phyloP scores from a whole-genome alignment of 73 alveolate genomes.

The Loxodes magnus region DNA sequence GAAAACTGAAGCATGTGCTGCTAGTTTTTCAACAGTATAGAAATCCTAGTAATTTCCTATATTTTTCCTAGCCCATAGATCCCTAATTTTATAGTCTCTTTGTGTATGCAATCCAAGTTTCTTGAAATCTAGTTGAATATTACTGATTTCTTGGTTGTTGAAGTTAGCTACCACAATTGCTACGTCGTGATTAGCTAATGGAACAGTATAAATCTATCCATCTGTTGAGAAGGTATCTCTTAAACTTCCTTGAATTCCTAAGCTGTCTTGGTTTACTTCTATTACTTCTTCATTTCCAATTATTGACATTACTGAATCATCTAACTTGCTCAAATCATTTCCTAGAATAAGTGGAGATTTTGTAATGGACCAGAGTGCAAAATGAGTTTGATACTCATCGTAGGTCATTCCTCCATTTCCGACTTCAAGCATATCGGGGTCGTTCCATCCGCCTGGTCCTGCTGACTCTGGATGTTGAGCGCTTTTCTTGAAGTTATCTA shows the following conservation, averaged over 20 bases:
- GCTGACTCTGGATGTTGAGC: slow-evolving; percentile 45
- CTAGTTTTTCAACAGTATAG: too few species aligned
- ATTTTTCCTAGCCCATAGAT: too few species aligned
- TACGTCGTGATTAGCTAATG: too few species aligned
- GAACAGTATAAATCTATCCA: too few species aligned
- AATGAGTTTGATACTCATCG: slow-evolving; percentile 84
- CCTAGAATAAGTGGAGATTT: slow-evolving; percentile 94
- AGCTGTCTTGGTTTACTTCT: slow-evolving; percentile 83
- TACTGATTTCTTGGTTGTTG: too few species aligned
- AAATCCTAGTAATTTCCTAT: too few species aligned
- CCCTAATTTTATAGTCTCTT: too few species aligned
- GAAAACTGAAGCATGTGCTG: too few species aligned
- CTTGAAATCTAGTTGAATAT: too few species aligned
- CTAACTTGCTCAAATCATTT: slow-evolving; percentile 62
- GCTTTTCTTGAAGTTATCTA: slow-evolving; percentile 15
- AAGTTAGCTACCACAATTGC: too few species aligned
- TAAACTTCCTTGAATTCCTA: slow-evolving; percentile 66
- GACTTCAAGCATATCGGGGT: slow-evolving; percentile 96
- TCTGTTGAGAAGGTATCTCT: not conserved
- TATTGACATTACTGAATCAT: slow-evolving; percentile 44
- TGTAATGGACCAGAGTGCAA: slow-evolving; percentile 91
- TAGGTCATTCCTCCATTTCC: slow-evolving; percentile 87
- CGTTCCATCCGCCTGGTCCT: slow-evolving; percentile 99
- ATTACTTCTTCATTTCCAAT: slow-evolving; percentile 73
- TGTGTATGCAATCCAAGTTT: too few species aligned